Percentiles rank a stretch among this genome's conserved stretches.
phyloP scores from a whole-genome alignment of 106 monocot genomes.

The Platanthera guangdongensis region DNA sequence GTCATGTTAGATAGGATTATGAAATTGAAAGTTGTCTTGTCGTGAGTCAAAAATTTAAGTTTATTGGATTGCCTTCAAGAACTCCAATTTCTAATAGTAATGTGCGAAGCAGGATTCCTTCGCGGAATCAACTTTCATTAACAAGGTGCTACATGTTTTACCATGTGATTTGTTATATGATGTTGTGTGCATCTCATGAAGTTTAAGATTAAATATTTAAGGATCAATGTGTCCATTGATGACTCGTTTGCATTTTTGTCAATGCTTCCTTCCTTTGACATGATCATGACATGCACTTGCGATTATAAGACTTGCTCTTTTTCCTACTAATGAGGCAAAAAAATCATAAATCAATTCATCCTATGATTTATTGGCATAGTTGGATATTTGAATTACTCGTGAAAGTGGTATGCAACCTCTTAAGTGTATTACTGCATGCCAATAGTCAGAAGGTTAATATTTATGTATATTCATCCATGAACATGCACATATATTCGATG shows the following conservation, averaged over 20 bases:
- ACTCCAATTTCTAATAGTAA: no score
- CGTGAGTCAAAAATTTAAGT: no score
- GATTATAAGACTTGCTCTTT: not conserved
- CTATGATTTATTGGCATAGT: not conserved
- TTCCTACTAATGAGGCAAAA: not conserved
- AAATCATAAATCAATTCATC: not conserved
- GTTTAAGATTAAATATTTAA: not conserved
- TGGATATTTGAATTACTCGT: not conserved
- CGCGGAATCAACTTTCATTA: not conserved
- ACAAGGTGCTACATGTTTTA: not conserved
- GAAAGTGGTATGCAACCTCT: not conserved
- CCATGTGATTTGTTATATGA: not conserved
- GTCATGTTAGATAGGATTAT: no score
- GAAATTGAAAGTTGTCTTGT: no score
- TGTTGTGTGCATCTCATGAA: not conserved
- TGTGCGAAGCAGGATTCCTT: not conserved
- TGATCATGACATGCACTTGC: not conserved
- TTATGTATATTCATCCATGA: not conserved
- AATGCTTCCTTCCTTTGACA: not conserved
- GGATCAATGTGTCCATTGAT: not conserved
- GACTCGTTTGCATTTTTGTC: not conserved
- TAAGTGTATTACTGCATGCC: not conserved
- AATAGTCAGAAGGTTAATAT: not conserved
- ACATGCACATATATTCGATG: not conserved
- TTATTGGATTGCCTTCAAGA: no score